phyloP scores from a whole-genome alignment of 768 basidiomycete species.

The Phanerodontia chrysosporium region DNA sequence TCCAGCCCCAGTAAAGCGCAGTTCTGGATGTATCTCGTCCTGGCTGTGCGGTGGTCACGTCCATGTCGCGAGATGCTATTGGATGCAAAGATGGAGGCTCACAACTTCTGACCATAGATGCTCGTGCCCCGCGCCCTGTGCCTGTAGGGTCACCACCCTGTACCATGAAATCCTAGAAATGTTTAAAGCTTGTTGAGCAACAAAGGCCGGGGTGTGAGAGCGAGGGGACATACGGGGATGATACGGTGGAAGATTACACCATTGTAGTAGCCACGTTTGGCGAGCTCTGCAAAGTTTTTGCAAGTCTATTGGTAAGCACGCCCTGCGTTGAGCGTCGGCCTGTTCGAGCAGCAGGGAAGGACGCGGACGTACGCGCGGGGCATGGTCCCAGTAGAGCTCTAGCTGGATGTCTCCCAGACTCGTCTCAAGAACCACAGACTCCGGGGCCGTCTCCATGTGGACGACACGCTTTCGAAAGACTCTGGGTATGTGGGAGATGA shows the following conservation, averaged over 20 bases:
- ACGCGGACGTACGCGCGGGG: slow-evolving; percentile 52
- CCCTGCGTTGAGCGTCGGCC: slow-evolving; percentile 8
- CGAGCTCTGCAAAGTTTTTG: slow-evolving; percentile 89
- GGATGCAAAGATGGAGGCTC: slow-evolving; percentile 23
- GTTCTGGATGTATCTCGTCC: slow-evolving; percentile 87
- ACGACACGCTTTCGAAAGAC: not conserved
- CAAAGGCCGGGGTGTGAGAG: slow-evolving; percentile 6
- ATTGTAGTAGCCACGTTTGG: slow-evolving; percentile 92
- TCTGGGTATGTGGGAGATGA: not conserved
- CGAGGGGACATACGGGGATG: slow-evolving; percentile 56
- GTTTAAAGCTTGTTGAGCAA: not conserved
- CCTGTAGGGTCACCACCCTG: slow-evolving; percentile 96
- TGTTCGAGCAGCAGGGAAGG: not conserved
- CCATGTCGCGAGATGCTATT: not conserved
- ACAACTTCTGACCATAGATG: slow-evolving; percentile 88
- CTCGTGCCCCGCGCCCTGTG: slow-evolving; percentile 91
- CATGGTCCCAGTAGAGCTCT: slow-evolving; percentile 91
- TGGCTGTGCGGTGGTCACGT: slow-evolving; percentile 43
- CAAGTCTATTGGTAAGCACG: slow-evolving; percentile 60
- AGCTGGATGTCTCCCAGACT: slow-evolving; percentile 83
- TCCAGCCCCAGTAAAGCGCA: slow-evolving; percentile 93
- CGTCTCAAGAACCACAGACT: slow-evolving; percentile 75
- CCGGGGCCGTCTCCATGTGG: slow-evolving; percentile 20
- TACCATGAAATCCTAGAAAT: slow-evolving; percentile 87
- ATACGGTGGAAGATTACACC: slow-evolving; percentile 88